phyloP scores from a whole-genome alignment of 225 moss, liverwort and hornwort genomes.

The Marchantia paleacea region DNA sequence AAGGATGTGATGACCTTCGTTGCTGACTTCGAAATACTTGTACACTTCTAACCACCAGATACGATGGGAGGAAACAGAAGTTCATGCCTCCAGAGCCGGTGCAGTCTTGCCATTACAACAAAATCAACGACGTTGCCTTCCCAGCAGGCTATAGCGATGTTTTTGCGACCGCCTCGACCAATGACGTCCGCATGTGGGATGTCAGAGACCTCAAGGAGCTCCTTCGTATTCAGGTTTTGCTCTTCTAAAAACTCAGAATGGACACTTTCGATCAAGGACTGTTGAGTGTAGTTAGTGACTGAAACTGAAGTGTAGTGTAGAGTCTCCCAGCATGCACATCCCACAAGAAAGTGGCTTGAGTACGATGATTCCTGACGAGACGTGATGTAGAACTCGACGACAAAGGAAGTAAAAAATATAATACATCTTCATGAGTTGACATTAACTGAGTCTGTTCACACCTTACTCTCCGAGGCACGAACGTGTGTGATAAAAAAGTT shows the following conservation, averaged over 20 bases:
- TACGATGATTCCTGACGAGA: too few relatives aligned
- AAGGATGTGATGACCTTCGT: neutral
- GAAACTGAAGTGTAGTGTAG: too few relatives aligned
- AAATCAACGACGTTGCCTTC: constrained; percentile 89
- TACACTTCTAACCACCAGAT: constrained; percentile 26
- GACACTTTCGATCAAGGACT: too few relatives aligned
- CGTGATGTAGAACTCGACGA: too few relatives aligned
- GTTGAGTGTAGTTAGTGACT: too few relatives aligned
- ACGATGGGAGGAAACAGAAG: constrained; percentile 61
- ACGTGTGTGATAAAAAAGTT: neutral
- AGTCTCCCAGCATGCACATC: too few relatives aligned
- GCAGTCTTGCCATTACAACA: constrained; percentile 85
- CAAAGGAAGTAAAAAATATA: too few relatives aligned
- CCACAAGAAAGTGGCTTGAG: too few relatives aligned
- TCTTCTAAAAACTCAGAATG: neutral
- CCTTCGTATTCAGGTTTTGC: constrained; percentile 66
- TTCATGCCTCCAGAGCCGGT: constrained; percentile 60
- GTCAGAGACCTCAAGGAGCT: constrained; percentile 71
- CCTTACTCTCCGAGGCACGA: neutral
- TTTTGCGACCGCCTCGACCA: constrained; percentile 76
- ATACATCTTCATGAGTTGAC: too few relatives aligned
- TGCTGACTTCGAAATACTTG: neutral
- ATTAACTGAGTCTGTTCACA: neutral
- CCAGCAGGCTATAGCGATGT: constrained; percentile 74
- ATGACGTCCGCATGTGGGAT: constrained; percentile 86